phyloP scores from a whole-genome alignment of 2,329 filamentous ascomycete genomes.

The Teratosphaeria zuluensis region DNA sequence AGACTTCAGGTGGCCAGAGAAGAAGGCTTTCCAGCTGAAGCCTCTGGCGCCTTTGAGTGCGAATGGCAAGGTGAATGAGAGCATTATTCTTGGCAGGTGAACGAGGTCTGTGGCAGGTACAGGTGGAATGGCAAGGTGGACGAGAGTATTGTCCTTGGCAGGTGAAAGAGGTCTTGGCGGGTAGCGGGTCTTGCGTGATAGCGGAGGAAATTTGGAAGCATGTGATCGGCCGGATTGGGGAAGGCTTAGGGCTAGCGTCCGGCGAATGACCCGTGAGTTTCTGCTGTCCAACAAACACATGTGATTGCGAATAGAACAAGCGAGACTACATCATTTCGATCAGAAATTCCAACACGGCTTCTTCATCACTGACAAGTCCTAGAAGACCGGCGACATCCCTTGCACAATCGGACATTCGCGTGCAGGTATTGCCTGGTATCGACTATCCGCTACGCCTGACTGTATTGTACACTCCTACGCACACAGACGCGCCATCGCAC shows the following conservation, averaged over 20 bases:
- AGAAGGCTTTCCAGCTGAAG: background rate
- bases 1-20: background rate
- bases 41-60: background rate
- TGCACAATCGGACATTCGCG: background rate
- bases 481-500: no score
- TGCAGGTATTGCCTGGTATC: no score
- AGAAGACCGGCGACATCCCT: background rate
- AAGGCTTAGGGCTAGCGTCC: no score
- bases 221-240: no score
- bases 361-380: background rate
- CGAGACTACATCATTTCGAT: background rate
- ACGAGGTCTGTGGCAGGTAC: background rate
- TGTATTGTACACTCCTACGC: no score
- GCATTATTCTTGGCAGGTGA: background rate
- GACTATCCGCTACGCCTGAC: no score
- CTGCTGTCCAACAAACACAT: background rate
- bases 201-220: background rate
- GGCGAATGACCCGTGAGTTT: no score
- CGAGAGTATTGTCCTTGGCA: background rate
- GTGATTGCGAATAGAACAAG: background rate
- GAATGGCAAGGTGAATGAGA: background rate
- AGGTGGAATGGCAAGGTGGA: background rate
- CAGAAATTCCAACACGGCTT: background rate
- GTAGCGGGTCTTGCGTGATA: background rate
- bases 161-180: background rate